phyloP scores from a whole-genome alignment of 352 stramenopile species.

The Phytophthora foliorum region DNA sequence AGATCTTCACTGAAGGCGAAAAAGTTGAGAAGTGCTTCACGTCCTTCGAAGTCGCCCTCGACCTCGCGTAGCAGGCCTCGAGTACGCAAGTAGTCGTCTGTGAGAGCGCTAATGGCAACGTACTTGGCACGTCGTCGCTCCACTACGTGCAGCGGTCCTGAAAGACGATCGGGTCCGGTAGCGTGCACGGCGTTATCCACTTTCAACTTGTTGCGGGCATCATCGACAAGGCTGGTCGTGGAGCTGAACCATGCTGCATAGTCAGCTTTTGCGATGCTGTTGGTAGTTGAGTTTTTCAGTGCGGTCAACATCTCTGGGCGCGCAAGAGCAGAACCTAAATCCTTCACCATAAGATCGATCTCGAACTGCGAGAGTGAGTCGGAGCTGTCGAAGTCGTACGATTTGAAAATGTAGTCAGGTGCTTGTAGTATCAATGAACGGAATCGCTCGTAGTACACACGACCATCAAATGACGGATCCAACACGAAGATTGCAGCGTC shows the following conservation, averaged over 20 bases:
- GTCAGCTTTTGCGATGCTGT: constrained; percentile 56
- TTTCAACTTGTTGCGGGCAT: constrained; percentile 67
- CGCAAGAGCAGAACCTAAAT: constrained; percentile 63
- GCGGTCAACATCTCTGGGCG: constrained; percentile 44
- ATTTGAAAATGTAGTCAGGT: constrained; percentile 69
- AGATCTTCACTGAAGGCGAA: constrained; percentile 79
- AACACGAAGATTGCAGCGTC: constrained; percentile 77
- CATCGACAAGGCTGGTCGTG: constrained; percentile 69
- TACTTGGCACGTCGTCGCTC: constrained; percentile 95
- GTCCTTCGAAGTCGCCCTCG: constrained; percentile 86
- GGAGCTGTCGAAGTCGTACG: constrained; percentile 82
- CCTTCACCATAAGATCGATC: constrained; percentile 74
- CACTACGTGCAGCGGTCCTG: constrained; percentile 88
- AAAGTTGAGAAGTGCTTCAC: constrained; percentile 75
- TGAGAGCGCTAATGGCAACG: constrained; percentile 93
- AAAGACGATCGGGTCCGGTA: constrained; percentile 93
- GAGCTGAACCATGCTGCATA: constrained; percentile 71
- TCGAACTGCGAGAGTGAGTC: constrained; percentile 64
- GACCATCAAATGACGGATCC: constrained; percentile 84
- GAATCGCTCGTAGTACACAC: constrained; percentile 84
- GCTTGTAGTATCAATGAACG: constrained; percentile 45
- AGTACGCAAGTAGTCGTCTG: constrained; percentile 90
- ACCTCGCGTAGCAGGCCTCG: constrained; percentile 75
- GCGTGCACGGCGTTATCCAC: constrained; percentile 95
- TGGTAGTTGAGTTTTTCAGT: constrained; percentile 47